These are phyloP conservation scores for Colletotrichum musae DNA, from an alignment of 2,329 filamentous ascomycete species.

Conservation along the genomic window DNA sequence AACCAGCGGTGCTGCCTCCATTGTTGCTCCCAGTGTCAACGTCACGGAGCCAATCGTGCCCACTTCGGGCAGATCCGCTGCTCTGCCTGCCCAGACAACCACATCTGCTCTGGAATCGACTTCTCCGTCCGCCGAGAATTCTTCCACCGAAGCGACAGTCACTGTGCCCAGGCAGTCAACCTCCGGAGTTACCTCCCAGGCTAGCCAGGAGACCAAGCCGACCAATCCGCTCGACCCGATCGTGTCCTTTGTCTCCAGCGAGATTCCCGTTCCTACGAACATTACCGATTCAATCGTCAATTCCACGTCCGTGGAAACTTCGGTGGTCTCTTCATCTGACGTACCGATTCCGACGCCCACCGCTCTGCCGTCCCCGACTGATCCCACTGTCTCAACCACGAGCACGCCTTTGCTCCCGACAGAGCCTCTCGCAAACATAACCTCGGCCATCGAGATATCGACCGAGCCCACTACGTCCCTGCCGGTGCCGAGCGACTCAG, in stretches of 20 bases:
- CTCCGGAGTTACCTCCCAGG: slow-evolving; percentile 16
- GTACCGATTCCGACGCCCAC: slow-evolving; percentile 32
- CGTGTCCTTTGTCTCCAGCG: slow-evolving; percentile 34
- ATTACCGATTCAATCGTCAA: slow-evolving; percentile 34
- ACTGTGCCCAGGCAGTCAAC: slow-evolving; percentile 7
- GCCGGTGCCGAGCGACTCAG: slow-evolving; percentile 27
- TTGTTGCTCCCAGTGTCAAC: slow-evolving; percentile 32
- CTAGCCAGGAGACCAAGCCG: slow-evolving; percentile 14
- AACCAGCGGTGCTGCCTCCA: background rate
- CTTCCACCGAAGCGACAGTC: slow-evolving; percentile 5
- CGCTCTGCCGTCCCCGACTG: slow-evolving; percentile 34
- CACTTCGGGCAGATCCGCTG: slow-evolving; percentile 23
- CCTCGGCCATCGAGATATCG: slow-evolving; percentile 20
- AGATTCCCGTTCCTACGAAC: slow-evolving; percentile 27
- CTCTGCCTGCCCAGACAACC: slow-evolving; percentile 16
- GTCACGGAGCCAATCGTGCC: slow-evolving; percentile 26
- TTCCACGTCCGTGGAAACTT: slow-evolving; percentile 21
- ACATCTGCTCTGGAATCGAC: slow-evolving; percentile 3
- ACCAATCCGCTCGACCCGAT: slow-evolving; percentile 38
- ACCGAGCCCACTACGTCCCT: slow-evolving; percentile 19
- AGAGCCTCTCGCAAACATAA: slow-evolving; percentile 22
- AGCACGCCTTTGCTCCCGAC: slow-evolving; percentile 13
- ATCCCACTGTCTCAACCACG: slow-evolving; percentile 21
- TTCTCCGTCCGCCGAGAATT: slow-evolving; percentile 11
- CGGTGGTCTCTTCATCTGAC: slow-evolving; percentile 21